Conservation (phyloP, 2,329 filamentous ascomycete genomes). For the Tolypocladium guangdongense region DNA sequence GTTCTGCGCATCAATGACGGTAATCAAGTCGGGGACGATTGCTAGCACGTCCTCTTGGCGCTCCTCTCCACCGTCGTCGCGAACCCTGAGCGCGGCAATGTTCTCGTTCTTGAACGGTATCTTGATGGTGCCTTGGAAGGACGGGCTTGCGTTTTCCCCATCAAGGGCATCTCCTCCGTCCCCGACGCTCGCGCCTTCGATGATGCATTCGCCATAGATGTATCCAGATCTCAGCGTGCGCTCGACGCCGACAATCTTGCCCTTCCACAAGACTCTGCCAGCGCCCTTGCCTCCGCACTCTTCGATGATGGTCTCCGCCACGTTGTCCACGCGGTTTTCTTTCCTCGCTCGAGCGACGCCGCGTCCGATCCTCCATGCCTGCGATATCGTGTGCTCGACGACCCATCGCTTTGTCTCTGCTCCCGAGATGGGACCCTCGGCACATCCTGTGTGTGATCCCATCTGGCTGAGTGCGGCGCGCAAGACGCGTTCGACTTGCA, state of each 20-base stretch:
- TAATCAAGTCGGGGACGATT: slow-evolving; percentile 45
- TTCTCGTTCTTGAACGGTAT: slow-evolving; percentile 69
- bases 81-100: slow-evolving; percentile 41
- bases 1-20: slow-evolving; percentile 43
- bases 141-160: neutral
- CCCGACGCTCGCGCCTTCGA: slow-evolving; percentile 35
- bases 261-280: slow-evolving; percentile 48
- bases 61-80: slow-evolving; percentile 22
- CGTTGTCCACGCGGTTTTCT: slow-evolving; percentile 37
- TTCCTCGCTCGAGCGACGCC: slow-evolving; percentile 41
- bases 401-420: slow-evolving; percentile 39
- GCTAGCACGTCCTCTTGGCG: slow-evolving; percentile 33
- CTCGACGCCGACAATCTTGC: slow-evolving; percentile 53
- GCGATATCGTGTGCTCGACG: slow-evolving; percentile 40
- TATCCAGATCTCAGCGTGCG: slow-evolving; percentile 44
- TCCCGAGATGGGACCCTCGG: slow-evolving; percentile 37
- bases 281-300: slow-evolving; percentile 43
- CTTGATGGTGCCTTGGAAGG: slow-evolving; percentile 38
- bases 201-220: slow-evolving; percentile 47
- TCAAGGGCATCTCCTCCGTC: slow-evolving; percentile 12
- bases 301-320: slow-evolving; percentile 47
- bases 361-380: slow-evolving; percentile 48
- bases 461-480: slow-evolving; percentile 42
- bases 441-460: slow-evolving; percentile 40
- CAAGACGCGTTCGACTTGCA: slow-evolving; percentile 36